Conservation (phyloP, 2,329 filamentous ascomycete species). For the Fusarium sp. region DNA sequence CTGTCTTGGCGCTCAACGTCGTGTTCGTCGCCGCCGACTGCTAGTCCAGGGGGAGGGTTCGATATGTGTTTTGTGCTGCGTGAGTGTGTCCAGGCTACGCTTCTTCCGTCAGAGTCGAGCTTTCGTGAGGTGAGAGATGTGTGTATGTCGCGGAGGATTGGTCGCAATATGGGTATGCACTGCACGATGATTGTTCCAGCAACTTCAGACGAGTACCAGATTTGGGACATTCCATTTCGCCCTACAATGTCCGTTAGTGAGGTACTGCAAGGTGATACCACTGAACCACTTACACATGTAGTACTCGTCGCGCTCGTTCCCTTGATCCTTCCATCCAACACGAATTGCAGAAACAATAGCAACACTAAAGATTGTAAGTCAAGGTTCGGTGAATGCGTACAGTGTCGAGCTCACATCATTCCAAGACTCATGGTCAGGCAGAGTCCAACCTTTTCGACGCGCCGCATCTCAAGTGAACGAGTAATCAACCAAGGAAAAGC, state of each 20-base stretch:
- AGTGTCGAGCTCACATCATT: slow-evolving; percentile 55
- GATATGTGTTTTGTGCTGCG: slow-evolving; percentile 43
- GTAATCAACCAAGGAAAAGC: slow-evolving; percentile 66
- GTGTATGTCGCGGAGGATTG: slow-evolving; percentile 56
- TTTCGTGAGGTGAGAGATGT: slow-evolving; percentile 44
- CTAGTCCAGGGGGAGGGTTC: not conserved
- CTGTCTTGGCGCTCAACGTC: slow-evolving; percentile 14
- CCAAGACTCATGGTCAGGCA: slow-evolving; percentile 67
- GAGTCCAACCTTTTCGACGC: slow-evolving; percentile 65
- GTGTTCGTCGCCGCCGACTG: slow-evolving; percentile 14
- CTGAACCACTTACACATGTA: slow-evolving; percentile 60
- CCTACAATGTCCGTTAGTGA: slow-evolving; percentile 19
- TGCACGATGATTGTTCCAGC: slow-evolving; percentile 70
- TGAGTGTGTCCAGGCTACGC: slow-evolving; percentile 41
- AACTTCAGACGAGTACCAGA: slow-evolving; percentile 65
- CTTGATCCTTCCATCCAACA: slow-evolving; percentile 65
- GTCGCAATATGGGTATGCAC: slow-evolving; percentile 67
- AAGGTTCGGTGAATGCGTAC: fast-evolving
- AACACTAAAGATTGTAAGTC: slow-evolving; percentile 50
- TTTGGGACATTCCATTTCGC: slow-evolving; percentile 48
- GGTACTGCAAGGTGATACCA: not conserved
- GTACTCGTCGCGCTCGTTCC: slow-evolving; percentile 61
- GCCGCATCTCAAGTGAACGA: slow-evolving; percentile 63
- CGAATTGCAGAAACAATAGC: slow-evolving; percentile 65
- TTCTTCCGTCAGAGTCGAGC: slow-evolving; percentile 40